Conservation (phyloP, 192 early-diverging fungal species). For the Podila horticola region DNA sequence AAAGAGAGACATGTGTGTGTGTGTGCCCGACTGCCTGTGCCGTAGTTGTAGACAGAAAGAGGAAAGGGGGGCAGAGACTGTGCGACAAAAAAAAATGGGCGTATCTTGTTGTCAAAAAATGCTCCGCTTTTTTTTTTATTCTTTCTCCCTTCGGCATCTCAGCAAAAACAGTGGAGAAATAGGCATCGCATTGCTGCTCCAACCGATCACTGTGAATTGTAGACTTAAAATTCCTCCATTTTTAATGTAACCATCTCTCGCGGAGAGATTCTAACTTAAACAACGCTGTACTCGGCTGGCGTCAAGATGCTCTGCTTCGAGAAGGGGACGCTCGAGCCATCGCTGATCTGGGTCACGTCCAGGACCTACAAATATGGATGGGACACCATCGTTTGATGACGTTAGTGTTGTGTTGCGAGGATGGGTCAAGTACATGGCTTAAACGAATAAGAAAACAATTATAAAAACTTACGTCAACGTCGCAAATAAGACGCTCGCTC, state of each 20-base stretch:
- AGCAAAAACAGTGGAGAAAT: no score
- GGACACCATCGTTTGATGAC: neutral
- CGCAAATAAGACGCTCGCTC: conserved; percentile 76
- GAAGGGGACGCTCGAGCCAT: conserved; percentile 72
- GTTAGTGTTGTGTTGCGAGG: neutral
- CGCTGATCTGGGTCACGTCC: conserved; percentile 60
- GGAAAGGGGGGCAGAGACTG: no score
- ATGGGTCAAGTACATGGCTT: neutral
- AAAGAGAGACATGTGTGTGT: no score
- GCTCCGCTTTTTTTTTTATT: no score
- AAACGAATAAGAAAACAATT: neutral
- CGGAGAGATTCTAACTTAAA: conserved; percentile 54
- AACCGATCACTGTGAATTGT: no score
- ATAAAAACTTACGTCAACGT: conserved; percentile 67
- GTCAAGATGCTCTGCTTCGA: conserved; percentile 77
- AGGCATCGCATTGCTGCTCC: no score
- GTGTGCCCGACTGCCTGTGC: no score
- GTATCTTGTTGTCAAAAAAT: no score
- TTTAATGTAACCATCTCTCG: neutral
- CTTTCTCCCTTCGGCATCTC: no score
- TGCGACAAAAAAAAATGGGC: no score
- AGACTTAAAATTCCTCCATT: neutral
- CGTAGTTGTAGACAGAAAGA: no score
- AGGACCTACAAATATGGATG: conserved; percentile 54
- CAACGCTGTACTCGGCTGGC: conserved; percentile 85